Base-by-base conservation (phyloP, 257 asterid species). In the Capsicum rhomboideum region DNA sequence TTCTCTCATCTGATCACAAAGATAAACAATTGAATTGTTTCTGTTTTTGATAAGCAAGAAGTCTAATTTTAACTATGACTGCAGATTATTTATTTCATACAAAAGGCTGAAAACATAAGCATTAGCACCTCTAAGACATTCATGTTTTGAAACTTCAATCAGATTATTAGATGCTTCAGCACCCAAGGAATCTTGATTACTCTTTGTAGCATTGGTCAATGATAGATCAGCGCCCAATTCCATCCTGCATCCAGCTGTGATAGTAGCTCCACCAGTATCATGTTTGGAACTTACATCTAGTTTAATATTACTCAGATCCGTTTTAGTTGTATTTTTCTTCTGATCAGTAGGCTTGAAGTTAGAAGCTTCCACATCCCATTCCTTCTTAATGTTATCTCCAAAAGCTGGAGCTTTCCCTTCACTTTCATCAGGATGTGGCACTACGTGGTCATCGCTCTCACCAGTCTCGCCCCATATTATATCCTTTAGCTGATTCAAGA, bases 401-500 rank as follows among this genome's bases (percentile, higher is more conserved):
- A 81, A 79, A 86, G 83, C 83, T 56, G 85, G 82, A 83, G 84
- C 89, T 46, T 90, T 90, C 82, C 85, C 91, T 79, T 91, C 95
- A 80, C 87, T 84, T 82, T 82, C 89, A 82, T 90, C 95, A 71
- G 94, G 90, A 91, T 87, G 90, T n/a, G 98, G 98, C 90, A 94
- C 99, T 87, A 89, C 90, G 84, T 91, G 97, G 87, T 94, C 98
- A 88, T 90, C 97, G 82, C 85, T 89, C 88, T 90, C 93, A 68
- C 91, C 91, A 68, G 88, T 89, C 88, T 91, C 95, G 52, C 88
- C 98, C 98, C 98, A 96, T 92, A 92, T 88, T 84, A 94, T 92
- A 82, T 93, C 90, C 64, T 93, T 88, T 84, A 96, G 83, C 99
- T 96, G 94, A 89, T 49, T 82, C 88, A 88, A 46, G 82, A 59